Percentiles rank a stretch among this genome's conserved stretches.
These are phyloP conservation scores for Xerocomus cyaneibrunnescens DNA, from an alignment of 1,284 basidiomycete species.

Conservation along the genomic window DNA sequence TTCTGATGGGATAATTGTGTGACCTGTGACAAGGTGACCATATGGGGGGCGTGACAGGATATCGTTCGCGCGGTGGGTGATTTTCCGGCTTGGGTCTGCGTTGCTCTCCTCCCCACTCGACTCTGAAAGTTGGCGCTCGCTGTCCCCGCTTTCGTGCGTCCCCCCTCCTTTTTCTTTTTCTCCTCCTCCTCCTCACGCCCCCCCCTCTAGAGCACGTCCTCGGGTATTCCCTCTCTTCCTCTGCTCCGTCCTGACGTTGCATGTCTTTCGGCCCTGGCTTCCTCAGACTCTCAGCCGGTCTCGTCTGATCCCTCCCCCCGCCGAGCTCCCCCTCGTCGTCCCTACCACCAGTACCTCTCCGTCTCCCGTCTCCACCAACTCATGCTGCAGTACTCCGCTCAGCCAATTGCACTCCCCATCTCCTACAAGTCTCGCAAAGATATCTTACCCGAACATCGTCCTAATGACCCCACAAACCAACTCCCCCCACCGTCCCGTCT, in stretches of 20 bases:
- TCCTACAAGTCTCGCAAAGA: slow-evolving; percentile 40
- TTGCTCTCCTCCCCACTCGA: slow-evolving; percentile 29
- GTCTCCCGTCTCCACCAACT: slow-evolving; percentile 32
- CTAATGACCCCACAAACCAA: slow-evolving; percentile 54
- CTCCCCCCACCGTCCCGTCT: slow-evolving; percentile 33
- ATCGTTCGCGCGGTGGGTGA: slow-evolving; percentile 5
- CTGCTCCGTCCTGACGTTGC: slow-evolving; percentile 37
- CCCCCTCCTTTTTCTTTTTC: slow-evolving; percentile 8
- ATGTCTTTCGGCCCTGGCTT: slow-evolving; percentile 48
- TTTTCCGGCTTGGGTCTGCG: slow-evolving; percentile 21
- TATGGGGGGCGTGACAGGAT: slow-evolving; percentile 10
- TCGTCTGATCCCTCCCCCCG: slow-evolving; percentile 45
- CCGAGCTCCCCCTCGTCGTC: slow-evolving; percentile 29
- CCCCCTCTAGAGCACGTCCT: slow-evolving; percentile 5
- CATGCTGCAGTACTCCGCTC: slow-evolving; percentile 73
- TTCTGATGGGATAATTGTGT: slow-evolving; percentile 5
- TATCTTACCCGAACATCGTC: slow-evolving; percentile 40
- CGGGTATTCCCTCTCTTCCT: slow-evolving; percentile 9
- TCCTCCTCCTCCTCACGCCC: too few species aligned
- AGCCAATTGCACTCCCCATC: slow-evolving; percentile 48
- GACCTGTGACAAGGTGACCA: slow-evolving; percentile 15
- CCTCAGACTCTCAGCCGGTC: slow-evolving; percentile 57
- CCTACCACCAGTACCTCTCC: slow-evolving; percentile 23
- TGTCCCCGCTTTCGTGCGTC: slow-evolving; percentile 27
- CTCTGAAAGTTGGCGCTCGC: slow-evolving; percentile 20